A percentile compares a stretch with the other conserved stretches of the same genome.
Conservation (phyloP, 139 green algal species). For the Micromonas pusilla region DNA sequence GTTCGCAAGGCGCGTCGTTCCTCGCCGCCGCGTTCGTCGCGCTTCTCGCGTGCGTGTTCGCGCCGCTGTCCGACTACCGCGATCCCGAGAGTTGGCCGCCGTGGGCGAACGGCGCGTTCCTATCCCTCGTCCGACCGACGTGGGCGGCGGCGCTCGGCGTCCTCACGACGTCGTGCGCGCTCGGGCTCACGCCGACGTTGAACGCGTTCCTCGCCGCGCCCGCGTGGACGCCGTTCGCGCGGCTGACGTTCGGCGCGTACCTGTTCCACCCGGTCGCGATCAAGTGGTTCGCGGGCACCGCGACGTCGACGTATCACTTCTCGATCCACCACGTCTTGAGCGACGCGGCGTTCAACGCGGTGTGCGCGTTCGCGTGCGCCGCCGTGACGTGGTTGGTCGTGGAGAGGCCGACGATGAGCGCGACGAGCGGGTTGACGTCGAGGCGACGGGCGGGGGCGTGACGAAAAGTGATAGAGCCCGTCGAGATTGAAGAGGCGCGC, state of each 20-base stretch:
- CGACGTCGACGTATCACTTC: slow-evolving; percentile 2
- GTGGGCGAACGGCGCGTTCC: background rate
- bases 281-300: slow-evolving; percentile 3
- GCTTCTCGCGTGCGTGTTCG: background rate
- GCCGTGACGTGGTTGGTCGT: background rate
- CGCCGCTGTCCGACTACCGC: background rate
- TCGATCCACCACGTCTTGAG: background rate
- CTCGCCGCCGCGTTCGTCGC: background rate
- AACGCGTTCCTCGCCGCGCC: background rate
- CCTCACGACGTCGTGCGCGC: background rate
- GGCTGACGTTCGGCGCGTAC: slow-evolving; percentile 9
- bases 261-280: background rate
- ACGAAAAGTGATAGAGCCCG: too few relatives aligned
- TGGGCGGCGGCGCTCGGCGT: background rate
- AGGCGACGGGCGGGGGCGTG: too few relatives aligned
- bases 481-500: background rate
- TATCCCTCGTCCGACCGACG: background rate
- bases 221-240: background rate
- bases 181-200: background rate
- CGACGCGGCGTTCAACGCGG: background rate
- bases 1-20: background rate
- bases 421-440: background rate
- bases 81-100: background rate
- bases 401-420: slow-evolving; percentile 1
- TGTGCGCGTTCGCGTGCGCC: background rate